These are phyloP conservation scores for Phanerochaete carnosa DNA, from an alignment of 768 basidiomycete genomes.

Conservation along the genomic window DNA sequence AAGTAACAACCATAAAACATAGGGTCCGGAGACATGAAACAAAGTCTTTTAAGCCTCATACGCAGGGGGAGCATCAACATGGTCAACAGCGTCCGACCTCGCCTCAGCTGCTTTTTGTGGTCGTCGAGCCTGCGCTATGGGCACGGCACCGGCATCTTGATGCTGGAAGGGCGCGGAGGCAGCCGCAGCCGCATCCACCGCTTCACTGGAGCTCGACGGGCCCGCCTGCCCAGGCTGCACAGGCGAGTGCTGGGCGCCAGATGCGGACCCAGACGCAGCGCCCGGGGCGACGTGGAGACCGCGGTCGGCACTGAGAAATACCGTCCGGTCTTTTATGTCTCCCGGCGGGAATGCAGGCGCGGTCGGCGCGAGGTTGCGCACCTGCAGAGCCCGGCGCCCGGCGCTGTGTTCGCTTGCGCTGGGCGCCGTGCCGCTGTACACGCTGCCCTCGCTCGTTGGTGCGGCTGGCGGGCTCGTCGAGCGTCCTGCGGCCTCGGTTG, in stretches of 20 bases:
- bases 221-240: not conserved
- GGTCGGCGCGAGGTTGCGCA: not conserved
- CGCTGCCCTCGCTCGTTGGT: not conserved
- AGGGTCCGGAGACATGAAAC: not conserved
- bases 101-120: constrained; percentile 1
- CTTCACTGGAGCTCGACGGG: not conserved
- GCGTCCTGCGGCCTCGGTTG: not conserved
- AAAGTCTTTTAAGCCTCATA: constrained; percentile 3
- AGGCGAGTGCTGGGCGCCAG: not conserved
- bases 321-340: constrained; percentile 2
- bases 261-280: not conserved
- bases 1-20: not conserved
- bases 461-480: not conserved
- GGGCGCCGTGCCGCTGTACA: not conserved
- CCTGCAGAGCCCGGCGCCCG: not conserved
- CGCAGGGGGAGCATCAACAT: not conserved
- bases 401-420: not conserved
- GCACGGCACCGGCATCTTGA: constrained; percentile 3
- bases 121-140: not conserved
- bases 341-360: not conserved
- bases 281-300: not conserved
- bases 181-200: not conserved
- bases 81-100: not conserved
- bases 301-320: not conserved
- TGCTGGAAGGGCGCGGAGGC: constrained; percentile 5